These are phyloP conservation scores for Aureobasidium namibiae DNA, from an alignment of 2,329 filamentous ascomycete species.

Conservation along the genomic window DNA sequence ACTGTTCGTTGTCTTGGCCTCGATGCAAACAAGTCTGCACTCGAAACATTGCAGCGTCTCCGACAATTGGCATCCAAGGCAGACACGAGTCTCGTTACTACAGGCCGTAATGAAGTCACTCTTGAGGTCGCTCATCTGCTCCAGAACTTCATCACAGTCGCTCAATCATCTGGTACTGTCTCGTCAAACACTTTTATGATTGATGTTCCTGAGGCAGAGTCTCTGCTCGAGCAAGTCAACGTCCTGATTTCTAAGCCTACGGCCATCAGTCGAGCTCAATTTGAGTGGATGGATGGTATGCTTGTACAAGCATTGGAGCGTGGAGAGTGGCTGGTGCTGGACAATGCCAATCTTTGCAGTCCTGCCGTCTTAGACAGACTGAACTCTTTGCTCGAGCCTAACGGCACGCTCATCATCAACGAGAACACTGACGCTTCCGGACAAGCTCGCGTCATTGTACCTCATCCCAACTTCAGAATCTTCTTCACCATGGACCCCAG, in stretches of 20 bases:
- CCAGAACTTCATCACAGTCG: not conserved
- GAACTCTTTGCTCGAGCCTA: slow-evolving; percentile 88
- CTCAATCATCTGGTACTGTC: not conserved
- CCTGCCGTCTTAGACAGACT: slow-evolving; percentile 88
- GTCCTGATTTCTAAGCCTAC: slow-evolving; percentile 45
- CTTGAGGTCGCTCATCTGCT: slow-evolving; percentile 12
- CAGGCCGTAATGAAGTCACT: not conserved
- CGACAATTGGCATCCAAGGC: not conserved
- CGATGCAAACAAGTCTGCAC: not conserved
- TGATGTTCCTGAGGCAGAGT: not conserved
- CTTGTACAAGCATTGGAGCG: slow-evolving; percentile 78
- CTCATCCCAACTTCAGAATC: slow-evolving; percentile 80
- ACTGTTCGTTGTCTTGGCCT: not conserved
- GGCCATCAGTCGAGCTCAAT: slow-evolving; percentile 64
- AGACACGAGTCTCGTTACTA: not conserved
- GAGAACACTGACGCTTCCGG: slow-evolving; percentile 82
- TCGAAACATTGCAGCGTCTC: not conserved
- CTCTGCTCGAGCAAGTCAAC: slow-evolving; percentile 42
- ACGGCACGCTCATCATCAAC: slow-evolving; percentile 82
- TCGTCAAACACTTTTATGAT: not conserved
- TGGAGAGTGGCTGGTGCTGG: slow-evolving; percentile 87
- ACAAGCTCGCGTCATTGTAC: slow-evolving; percentile 67
- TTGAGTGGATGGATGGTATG: slow-evolving; percentile 93
- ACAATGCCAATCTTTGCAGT: slow-evolving; percentile 95
- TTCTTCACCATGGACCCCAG: slow-evolving; percentile 90